Evolutionary conservation across 805 yeast genomes (phyloP).

Genomic region (Starmerella asiatica): DNA sequence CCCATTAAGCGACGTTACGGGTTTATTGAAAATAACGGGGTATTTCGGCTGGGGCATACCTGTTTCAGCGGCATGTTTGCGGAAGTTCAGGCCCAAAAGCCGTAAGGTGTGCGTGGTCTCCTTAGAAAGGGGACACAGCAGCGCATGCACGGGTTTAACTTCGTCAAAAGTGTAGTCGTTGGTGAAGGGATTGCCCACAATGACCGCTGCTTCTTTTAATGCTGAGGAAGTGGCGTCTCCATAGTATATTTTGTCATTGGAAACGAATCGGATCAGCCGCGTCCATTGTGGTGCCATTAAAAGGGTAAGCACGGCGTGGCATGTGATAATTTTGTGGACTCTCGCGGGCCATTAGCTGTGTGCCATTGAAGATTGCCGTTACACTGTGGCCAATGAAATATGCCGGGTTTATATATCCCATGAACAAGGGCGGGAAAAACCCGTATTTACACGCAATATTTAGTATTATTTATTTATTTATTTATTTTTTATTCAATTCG

Average conservation of each 20-base stretch:
- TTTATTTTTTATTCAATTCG: no score
- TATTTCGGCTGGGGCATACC: constrained; percentile 33
- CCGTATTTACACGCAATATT: no score
- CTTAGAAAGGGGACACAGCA: constrained; percentile 33
- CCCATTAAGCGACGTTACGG: constrained; percentile 34
- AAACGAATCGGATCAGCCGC: constrained; percentile 35
- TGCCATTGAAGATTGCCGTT: no score
- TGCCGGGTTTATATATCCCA: no score
- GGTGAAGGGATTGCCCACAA: constrained; percentile 37
- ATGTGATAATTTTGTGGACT: no score
- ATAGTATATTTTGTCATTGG: constrained; percentile 33
- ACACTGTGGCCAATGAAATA: no score
- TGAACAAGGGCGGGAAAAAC: no score
- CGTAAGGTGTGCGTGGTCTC: constrained; percentile 32
- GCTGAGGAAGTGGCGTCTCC: constrained; percentile 39
- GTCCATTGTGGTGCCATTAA: constrained; percentile 14
- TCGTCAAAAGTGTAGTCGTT: constrained; percentile 30
- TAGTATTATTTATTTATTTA: no score
- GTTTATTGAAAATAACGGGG: constrained; percentile 42
- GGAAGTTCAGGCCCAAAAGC: constrained; percentile 41
- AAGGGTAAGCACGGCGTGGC: no score
- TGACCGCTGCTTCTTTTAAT: constrained; percentile 32
- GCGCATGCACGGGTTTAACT: constrained; percentile 24
- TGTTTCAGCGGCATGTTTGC: constrained; percentile 32
- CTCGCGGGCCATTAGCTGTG: no score